Conservation (phyloP, 2,329 filamentous ascomycete species). For the Botrytis pseudocinerea region DNA sequence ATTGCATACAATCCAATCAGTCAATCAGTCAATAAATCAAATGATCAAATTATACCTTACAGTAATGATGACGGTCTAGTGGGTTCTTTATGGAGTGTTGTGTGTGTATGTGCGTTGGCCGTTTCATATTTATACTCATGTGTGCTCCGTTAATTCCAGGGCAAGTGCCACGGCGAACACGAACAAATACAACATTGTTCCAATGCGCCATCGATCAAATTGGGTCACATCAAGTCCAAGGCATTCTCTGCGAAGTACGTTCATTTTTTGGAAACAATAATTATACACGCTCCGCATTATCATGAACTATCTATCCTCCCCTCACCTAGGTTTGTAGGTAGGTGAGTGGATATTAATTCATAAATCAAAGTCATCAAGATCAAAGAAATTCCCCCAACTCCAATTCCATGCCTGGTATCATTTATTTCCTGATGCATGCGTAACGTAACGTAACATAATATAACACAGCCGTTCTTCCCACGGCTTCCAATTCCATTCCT, state of each 20-base stretch:
- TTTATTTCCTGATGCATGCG: background rate
- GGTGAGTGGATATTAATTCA: background rate
- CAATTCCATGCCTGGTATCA: constrained; percentile 7
- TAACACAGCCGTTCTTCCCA: background rate
- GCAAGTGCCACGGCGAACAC: background rate
- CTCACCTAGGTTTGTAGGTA: background rate
- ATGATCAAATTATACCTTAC: background rate
- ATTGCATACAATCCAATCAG: background rate
- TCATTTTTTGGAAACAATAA: background rate
- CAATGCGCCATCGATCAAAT: background rate
- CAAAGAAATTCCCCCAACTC: background rate
- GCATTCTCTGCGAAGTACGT: background rate
- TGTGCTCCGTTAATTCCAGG: background rate
- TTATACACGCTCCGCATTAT: background rate
- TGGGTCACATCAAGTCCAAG: background rate
- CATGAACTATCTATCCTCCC: background rate
- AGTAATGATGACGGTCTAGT: background rate
- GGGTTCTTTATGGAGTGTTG: background rate
- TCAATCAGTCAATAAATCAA: background rate
- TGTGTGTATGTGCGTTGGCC: background rate
- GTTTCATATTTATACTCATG: background rate
- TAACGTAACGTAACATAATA: background rate
- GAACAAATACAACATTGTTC: background rate
- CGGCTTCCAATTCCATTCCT: background rate
- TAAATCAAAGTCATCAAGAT: background rate